Conservation (phyloP, 2,329 filamentous ascomycete species). For the Juglanconis oblonga region DNA sequence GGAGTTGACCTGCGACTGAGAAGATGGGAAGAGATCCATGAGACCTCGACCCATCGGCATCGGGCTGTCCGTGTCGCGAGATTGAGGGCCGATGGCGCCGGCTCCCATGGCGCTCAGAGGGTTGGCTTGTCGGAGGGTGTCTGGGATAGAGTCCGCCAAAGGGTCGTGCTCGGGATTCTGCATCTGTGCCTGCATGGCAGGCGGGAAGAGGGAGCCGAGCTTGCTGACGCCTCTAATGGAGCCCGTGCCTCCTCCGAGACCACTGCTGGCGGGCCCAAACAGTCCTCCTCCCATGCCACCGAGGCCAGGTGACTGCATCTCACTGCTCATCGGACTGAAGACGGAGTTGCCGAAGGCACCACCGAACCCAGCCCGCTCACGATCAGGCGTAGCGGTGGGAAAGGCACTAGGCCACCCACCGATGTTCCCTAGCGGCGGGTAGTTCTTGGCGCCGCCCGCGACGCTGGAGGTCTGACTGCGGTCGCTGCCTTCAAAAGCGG, state of each 20-base stretch:
- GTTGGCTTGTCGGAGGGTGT: conserved; percentile 55
- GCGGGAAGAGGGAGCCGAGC: conserved; percentile 81
- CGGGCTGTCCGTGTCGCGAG: conserved; percentile 58
- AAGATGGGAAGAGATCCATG: conserved; percentile 50
- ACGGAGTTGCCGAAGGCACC: conserved; percentile 74
- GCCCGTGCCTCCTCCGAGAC: conserved; percentile 51
- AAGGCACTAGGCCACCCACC: conserved; percentile 58
- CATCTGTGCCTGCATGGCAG: conserved; percentile 89
- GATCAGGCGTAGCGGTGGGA: conserved; percentile 66
- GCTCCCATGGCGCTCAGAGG: conserved; percentile 68
- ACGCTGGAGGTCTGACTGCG: conserved; percentile 91
- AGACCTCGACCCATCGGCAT: conserved; percentile 53
- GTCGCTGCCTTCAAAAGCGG: conserved; percentile 69
- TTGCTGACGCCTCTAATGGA: conserved; percentile 76
- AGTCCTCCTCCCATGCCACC: conserved; percentile 62
- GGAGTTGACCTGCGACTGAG: conserved; percentile 29
- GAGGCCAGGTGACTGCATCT: conserved; percentile 73
- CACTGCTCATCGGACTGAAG: conserved; percentile 68
- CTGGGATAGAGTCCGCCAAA: conserved; percentile 54
- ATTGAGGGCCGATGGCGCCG: conserved; percentile 50
- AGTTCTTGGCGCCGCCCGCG: conserved; percentile 63
- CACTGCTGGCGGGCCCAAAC: conserved; percentile 62
- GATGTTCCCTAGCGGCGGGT: conserved; percentile 59
- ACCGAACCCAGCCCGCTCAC: conserved; percentile 54
- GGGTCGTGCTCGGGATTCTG: conserved; percentile 65